Percentiles rank a stretch among this genome's conserved stretches.
Conservation (phyloP, 106 monocot genomes). For the Gastrodia elata region DNA sequence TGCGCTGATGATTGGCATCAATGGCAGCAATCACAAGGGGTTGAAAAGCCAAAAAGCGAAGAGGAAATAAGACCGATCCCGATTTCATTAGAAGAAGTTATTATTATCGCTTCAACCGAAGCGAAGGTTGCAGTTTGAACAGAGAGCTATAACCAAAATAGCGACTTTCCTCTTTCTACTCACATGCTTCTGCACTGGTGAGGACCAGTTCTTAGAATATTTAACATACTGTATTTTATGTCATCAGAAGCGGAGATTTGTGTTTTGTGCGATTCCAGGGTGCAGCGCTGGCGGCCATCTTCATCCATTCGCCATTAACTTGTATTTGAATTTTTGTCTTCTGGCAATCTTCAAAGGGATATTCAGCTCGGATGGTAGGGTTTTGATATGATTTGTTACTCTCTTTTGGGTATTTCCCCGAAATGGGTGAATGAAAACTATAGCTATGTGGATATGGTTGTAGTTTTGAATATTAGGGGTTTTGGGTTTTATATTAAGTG, state of each 20-base stretch:
- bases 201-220: background rate
- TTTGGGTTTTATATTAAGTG: background rate
- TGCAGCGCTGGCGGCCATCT: background rate
- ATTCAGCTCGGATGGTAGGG: conserved; percentile 2
- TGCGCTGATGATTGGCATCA: background rate
- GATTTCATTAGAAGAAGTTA: background rate
- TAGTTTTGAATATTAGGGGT: background rate
- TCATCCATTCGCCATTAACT: background rate
- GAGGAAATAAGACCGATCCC: background rate
- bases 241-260: background rate
- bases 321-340: background rate
- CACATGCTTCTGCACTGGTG: conserved; percentile 1
- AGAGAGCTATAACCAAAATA: background rate
- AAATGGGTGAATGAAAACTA: background rate
- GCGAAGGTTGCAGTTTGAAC: background rate
- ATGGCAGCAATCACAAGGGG: background rate
- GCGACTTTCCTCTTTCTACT: background rate
- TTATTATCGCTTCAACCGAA: background rate
- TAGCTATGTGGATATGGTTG: background rate
- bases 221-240: background rate
- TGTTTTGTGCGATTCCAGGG: background rate
- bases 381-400: background rate
- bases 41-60: background rate
- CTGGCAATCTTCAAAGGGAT: conserved; percentile 1
- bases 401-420: background rate